Evolutionary conservation across 352 stramenopile species (phyloP).

Genomic region (Globisporangium echinulatum): DNA sequence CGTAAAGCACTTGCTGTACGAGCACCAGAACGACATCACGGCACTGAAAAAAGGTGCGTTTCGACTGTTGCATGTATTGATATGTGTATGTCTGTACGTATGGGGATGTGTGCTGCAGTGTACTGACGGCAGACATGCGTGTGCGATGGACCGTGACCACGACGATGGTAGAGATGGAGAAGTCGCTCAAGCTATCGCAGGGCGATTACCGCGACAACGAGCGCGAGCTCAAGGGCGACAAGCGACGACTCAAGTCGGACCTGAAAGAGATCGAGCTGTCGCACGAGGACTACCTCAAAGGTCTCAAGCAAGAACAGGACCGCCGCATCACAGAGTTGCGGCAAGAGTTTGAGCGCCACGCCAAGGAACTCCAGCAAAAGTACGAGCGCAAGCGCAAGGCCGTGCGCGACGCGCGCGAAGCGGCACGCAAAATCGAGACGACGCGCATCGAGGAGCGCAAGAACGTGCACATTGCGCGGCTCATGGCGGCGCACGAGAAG

Average conservation of each 20-base stretch:
- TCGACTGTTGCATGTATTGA: no score
- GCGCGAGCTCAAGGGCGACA: conserved; percentile 87
- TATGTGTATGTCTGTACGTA: no score
- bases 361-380: conserved; percentile 88
- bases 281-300: conserved; percentile 91
- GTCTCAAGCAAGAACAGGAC: conserved; percentile 91
- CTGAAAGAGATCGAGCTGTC: conserved; percentile 90
- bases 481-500: conserved; percentile 92
- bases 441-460: conserved; percentile 90
- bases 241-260: conserved; percentile 82
- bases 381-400: conserved; percentile 79
- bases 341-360: conserved; percentile 89
- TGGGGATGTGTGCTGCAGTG: no score
- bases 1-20: conserved; percentile 94
- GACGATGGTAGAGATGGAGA: conserved; percentile 57
- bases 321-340: conserved; percentile 86
- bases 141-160: no score
- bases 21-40: conserved; percentile 93
- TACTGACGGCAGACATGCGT: no score
- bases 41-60: conserved; percentile 71
- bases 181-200: conserved; percentile 85
- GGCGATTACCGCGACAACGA: conserved; percentile 88
- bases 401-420: conserved; percentile 81
- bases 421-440: conserved; percentile 77
- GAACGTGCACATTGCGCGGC: conserved; percentile 87